A percentile compares a stretch with the other conserved stretches of the same genome.
Evolutionary conservation across 345 rosid species (phyloP).

Genomic region (Salix koriyanagi): DNA sequence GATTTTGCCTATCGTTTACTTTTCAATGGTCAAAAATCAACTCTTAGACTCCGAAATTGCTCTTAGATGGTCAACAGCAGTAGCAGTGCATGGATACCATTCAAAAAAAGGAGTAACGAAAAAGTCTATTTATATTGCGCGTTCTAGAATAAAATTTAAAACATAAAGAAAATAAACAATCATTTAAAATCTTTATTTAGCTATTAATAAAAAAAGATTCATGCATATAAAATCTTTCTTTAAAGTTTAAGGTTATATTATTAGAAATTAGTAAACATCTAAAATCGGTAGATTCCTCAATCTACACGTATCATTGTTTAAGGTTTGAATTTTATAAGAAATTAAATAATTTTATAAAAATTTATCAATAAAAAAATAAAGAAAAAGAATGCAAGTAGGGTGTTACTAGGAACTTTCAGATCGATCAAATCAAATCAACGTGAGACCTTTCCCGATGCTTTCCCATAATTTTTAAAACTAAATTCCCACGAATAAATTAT

Average conservation of each 20-base stretch:
- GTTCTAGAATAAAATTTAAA: no score
- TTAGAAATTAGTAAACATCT: no score
- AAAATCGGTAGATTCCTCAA: no score
- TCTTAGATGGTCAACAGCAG: not conserved
- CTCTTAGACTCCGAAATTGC: not conserved
- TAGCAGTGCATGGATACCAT: not conserved
- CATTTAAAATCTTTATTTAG: no score
- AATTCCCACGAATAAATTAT: not conserved
- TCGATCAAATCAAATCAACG: not conserved
- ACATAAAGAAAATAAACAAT: no score
- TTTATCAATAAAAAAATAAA: not conserved
- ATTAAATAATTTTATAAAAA: no score
- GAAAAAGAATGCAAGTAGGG: not conserved
- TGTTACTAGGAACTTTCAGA: not conserved
- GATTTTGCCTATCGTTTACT: not conserved
- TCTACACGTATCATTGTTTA: no score
- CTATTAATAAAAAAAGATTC: no score
- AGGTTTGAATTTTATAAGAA: no score
- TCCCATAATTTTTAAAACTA: not conserved
- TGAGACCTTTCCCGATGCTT: not conserved
- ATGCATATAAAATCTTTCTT: no score
- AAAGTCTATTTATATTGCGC: no score
- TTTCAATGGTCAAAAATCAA: not conserved
- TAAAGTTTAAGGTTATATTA: no score
- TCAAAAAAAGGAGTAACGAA: not conserved